phyloP scores from a whole-genome alignment of 257 asterid genomes.

The Scutellaria baicalensis region DNA sequence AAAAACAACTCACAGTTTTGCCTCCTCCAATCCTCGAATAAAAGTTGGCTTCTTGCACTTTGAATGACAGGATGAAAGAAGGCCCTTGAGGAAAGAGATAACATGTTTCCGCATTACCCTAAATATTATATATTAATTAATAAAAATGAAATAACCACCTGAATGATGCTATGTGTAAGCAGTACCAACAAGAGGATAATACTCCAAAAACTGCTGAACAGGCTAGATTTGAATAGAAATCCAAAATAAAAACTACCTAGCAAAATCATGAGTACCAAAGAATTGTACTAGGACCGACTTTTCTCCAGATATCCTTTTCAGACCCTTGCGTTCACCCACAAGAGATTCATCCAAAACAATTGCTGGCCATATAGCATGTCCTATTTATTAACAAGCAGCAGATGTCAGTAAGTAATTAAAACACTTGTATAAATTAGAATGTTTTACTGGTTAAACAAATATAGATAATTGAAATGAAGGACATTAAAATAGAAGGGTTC shows the following conservation, averaged over 20 bases:
- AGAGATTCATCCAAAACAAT: slow-evolving; percentile 78
- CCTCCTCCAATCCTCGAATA: slow-evolving; percentile 77
- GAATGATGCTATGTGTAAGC: slow-evolving; percentile 2
- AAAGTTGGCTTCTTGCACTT: slow-evolving; percentile 88
- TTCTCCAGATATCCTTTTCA: slow-evolving; percentile 66
- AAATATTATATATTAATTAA: slow-evolving; percentile 19
- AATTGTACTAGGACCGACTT: slow-evolving; percentile 86
- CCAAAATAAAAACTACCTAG: slow-evolving; percentile 50
- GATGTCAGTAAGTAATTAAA: slow-evolving; percentile 6
- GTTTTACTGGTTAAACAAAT: background rate
- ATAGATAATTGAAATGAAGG: background rate
- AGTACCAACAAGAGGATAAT: slow-evolving; percentile 5
- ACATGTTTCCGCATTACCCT: slow-evolving; percentile 81
- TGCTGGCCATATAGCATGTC: slow-evolving; percentile 99
- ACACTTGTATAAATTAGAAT: background rate
- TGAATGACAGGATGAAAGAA: slow-evolving; percentile 74
- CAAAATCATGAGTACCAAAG: slow-evolving; percentile 98
- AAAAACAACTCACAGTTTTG: slow-evolving; percentile 64
- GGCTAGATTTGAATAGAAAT: slow-evolving; percentile 1
- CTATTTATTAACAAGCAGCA: slow-evolving; percentile 33
- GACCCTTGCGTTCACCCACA: slow-evolving; percentile 57
- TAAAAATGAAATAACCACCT: slow-evolving; percentile 15
- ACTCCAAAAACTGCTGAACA: slow-evolving; percentile 11
- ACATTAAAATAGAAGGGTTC: background rate
- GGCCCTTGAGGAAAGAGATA: slow-evolving; percentile 80